Evolutionary conservation across 1,139 yeast genomes (phyloP), one percentile per base, ranked within the genome.

Genomic region (Kluyveromyces sp.): DNA sequence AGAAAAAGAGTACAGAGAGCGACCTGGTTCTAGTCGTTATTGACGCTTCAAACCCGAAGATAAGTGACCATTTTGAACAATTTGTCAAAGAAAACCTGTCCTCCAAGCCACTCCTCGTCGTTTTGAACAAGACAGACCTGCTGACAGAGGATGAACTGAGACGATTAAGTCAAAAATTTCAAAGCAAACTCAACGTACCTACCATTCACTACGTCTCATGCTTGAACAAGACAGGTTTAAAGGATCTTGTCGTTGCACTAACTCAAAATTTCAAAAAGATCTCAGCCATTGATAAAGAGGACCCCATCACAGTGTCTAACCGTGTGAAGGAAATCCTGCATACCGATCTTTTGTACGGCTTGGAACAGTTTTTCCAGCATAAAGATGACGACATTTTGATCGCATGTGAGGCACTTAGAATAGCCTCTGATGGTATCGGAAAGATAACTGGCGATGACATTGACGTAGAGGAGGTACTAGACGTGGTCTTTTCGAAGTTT

Each of bases 381-480:
- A 74, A 71, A 32, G 69, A 73, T 4, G 63, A 68, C 36, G 96
- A 88, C 54, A 79, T 87, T 1, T 94, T 87, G 0, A 64, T 88
- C 39, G 95, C 95, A 0, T 70, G 86, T 1, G 96, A 92, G 49
- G 80, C 84, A 48, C 69, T 92, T 36, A 73, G 77, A 42, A 76
- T 75, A 46, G 80, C 96, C 0, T 78, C 83, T 12, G 89, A 83
- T 22, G 96, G 96, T 0, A 83, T 92, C 33, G 96, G 96, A 0
- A 84, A 81, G 56, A 83, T 92, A 31, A 88, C 96, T 0, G 98
- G 98, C 0, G 83, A 84, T 39, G 77, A 88, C 0, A 79, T 92
- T 12, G 95, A 95, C 0, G 74, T 89, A 0, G 97, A 92, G 56
- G 98, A 92, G 58, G 79, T 94, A 1, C 67, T 94, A 9, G 96